phyloP scores from a whole-genome alignment of 1,284 basidiomycete species.

The Tilletia horrida region DNA sequence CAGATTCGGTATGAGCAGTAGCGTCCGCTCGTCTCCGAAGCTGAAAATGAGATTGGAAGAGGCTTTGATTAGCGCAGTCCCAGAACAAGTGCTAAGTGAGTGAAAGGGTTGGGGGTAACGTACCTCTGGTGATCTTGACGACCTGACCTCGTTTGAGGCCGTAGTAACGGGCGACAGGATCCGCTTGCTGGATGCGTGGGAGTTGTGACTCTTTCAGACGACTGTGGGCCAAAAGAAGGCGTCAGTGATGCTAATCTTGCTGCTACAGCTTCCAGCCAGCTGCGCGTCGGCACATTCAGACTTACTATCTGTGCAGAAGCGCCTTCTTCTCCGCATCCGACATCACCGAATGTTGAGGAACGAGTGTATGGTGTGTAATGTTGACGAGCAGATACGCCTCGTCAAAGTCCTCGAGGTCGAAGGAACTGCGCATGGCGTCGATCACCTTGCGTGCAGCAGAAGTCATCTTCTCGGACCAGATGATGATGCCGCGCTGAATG shows the following conservation, averaged over 20 bases:
- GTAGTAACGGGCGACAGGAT: conserved; percentile 97
- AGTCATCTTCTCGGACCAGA: conserved; percentile 94
- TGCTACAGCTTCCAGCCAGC: conserved; percentile 16
- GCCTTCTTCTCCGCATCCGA: conserved; percentile 79
- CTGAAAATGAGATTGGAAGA: conserved; percentile 50
- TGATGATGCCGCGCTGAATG: conserved; percentile 86
- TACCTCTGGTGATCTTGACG: conserved; percentile 84
- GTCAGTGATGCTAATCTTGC: neutral
- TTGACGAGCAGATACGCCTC: conserved; percentile 95
- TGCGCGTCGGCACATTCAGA: too few relatives aligned
- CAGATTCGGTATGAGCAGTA: conserved; percentile 87
- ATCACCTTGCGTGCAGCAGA: conserved; percentile 79
- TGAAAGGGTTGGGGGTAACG: neutral
- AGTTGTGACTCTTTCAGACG: conserved; percentile 97
- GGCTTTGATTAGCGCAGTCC: too few relatives aligned
- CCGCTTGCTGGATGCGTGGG: conserved; percentile 89
- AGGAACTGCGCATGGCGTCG: conserved; percentile 63
- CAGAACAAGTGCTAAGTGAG: too few relatives aligned
- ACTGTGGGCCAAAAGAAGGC: conserved; percentile 58
- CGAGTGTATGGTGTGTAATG: conserved; percentile 87
- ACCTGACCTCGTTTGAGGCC: conserved; percentile 91
- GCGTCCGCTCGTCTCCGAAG: conserved; percentile 92
- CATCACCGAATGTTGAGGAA: conserved; percentile 88
- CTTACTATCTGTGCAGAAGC: conserved; percentile 87
- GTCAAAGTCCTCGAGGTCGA: conserved; percentile 90